Evolutionary conservation across 2,329 filamentous ascomycete genomes (phyloP), one percentile per base, ranked within the genome.

Genomic region (Sarocladium brachiariae): DNA sequence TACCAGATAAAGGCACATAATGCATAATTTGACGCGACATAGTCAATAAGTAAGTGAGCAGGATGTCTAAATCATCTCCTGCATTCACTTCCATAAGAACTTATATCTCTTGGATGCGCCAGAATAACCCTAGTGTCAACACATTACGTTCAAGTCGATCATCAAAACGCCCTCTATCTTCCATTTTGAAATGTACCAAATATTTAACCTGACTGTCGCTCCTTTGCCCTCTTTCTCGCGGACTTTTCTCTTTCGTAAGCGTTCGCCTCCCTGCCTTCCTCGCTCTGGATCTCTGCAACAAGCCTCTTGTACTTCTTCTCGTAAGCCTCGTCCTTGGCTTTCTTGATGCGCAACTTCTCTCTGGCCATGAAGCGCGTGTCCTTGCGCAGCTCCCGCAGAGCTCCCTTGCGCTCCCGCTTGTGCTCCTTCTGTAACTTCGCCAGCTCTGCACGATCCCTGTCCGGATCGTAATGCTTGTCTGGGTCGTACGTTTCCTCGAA

Each of bases 401-500:
- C 92, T 2, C 91, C 92, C 80, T 99, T 99, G 68, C 83, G 81
- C 77, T 99, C 93, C 64, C 87, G 83, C 82, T 95, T 96, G 79
- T 91, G 88, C 73, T 97, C 92, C 55, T 84, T 84, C 71, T 84
- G 84, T 63, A 99, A 78, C 68, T 91, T 93, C 63, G 84, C 84
- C 54, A 87, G 70, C 63, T 96, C 90, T 19, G 88, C 85, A 30
- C 93, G 87, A 69, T 96, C 90, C 58, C 84, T 85, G 69, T 99
- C 87, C 1, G 90, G 90, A 64, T 99, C 95, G 79, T 99, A 97
- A 77, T 97, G 93, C 72, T 90, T 92, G 72, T 87, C 83, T 2
- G 93, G 93, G 67, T 95, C 93, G 78, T 90, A 99, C 52, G 81
- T 78, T 65, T 96, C 92, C 71, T 97, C 93, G 71, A 97, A 99